Base-by-base conservation (phyloP, 2,329 filamentous ascomycete genomes). In the Cryphonectria japonica region DNA sequence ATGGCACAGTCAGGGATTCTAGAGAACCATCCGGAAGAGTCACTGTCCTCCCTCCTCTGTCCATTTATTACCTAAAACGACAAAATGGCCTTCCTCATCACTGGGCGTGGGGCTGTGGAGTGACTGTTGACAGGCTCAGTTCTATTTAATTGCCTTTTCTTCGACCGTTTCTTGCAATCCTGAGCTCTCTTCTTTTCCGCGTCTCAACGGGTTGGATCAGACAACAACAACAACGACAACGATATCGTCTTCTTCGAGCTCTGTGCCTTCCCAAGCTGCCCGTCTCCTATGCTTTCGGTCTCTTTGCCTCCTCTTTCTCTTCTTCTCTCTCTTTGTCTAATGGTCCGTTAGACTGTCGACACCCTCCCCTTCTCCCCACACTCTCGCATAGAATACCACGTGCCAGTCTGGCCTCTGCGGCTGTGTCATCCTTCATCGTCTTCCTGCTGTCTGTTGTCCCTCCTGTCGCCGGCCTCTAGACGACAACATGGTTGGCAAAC, bases 401-500 rank as follows among this genome's bases (percentile, higher is more conserved):
- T 19, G 4, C 32, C 0, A 37, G 13, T 11, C 14, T 19, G 19
- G 13, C 59, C 32, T 39, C 59, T 61, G 59, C 32, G 59, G 14
- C 54, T 59, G 54, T 59, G 54, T 14, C 54, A 59, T 19, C 29
- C 54, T 59, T 32, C 29, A 19, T 34, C 54, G 11, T 29, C 11
- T 3, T 6, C 11, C 52, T 14, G 5, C 52, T 57, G n/a, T 57
- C 52, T 50, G 1, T 50, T n/a, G 7, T 57, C 52, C 26, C n/a
- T 29, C 13, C 50, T 26, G 11, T 14, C 26, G 7, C 52, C 52
- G 8, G 11, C 7, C 9, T 50, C 46, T n/a, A 11, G 46, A n/a
- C 22, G 26, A 16, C 63, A 81, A 37, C 34, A 87, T 88, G 85
- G 85, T 83, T 6, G 86, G 85, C 34, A 86, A 83, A 72, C 78